Evolutionary conservation across 2,329 filamentous ascomycete species (phyloP).

Genomic region (Dactylellina sp.): DNA sequence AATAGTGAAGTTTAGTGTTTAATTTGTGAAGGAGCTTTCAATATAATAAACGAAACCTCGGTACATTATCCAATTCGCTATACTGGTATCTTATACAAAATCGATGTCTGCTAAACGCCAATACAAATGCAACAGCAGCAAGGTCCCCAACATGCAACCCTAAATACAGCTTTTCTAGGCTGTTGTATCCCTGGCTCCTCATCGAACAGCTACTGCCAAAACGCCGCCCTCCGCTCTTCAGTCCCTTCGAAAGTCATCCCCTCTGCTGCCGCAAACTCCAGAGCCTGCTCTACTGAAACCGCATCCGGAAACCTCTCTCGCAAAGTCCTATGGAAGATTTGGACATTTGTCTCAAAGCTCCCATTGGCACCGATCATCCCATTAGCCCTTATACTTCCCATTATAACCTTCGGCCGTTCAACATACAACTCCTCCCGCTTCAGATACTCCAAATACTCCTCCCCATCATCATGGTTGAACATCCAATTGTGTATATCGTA

Average conservation of each 20-base stretch:
- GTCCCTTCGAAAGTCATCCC: conserved; percentile 34
- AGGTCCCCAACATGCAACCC: no score
- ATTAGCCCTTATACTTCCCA: conserved; percentile 17
- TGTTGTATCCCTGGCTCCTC: background rate
- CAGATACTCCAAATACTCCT: conserved; percentile 21
- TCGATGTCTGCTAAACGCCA: conserved; percentile 26
- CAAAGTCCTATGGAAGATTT: conserved; percentile 43
- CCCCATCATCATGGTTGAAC: conserved; percentile 32
- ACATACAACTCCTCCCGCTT: conserved; percentile 29
- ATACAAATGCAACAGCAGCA: conserved; percentile 9
- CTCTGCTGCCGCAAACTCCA: conserved; percentile 51
- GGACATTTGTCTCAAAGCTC: conserved; percentile 29
- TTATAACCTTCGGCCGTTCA: conserved; percentile 30
- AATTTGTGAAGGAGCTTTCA: no score
- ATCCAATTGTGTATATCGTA: conserved; percentile 52
- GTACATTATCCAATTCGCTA: background rate
- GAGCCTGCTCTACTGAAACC: conserved; percentile 33
- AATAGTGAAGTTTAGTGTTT: no score
- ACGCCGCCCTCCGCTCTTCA: conserved; percentile 12
- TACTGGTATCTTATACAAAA: conserved; percentile 10
- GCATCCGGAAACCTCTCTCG: conserved; percentile 37
- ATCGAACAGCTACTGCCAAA: conserved; percentile 26
- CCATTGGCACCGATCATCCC: conserved; percentile 9
- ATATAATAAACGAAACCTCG: no score
- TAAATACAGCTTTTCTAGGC: background rate